Base-by-base conservation (phyloP, 2,329 filamentous ascomycete species). In the Colletotrichum sp. region DNA sequence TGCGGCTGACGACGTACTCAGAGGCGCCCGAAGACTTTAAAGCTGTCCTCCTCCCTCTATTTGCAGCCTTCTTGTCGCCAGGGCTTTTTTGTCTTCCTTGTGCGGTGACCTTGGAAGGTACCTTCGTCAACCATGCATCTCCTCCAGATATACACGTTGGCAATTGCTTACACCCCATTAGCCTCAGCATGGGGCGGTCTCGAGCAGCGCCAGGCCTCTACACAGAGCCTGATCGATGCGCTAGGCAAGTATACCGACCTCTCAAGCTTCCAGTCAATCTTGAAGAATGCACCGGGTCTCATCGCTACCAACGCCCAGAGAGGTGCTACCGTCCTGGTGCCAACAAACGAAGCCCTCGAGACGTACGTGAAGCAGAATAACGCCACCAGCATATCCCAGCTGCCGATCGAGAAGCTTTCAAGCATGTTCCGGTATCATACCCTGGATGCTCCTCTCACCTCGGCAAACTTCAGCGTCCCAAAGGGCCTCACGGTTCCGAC, bases 401-500 rank as follows among this genome's bases (percentile, higher is more conserved):
- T 83, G 44, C 76, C 79, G 62, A 12, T 80, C 16, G 81, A 83
- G 77, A 84, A 84, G 79, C 81, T 86, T 65, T 77, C 79, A 77
- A 85, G 82, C 36, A 83, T 86, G 66, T 79, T 86, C 39, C 81
- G 82, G 69, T 86, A 86, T 66, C 80, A 80, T 59, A 73, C 77
- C 60, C 44, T 81, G 36, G 76, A 72, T 8, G 78, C 79, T 12
- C 34, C 65, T 16, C 21, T 81, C 24, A 77, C 72, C 13, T 57
- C 66, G 13, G 18, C 36, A 9, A 77, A 79, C 32, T 79, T 80
- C 69, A 78, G 72, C 26, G 21, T 44, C 8, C 12, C 75, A 3
- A 68, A 62, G 28, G 78, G 79, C 6, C 52, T 80, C 32, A 79
- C 77, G 12, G 75, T 79, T 3, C 80, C 79, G 18, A 80, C 77